A percentile compares a stretch with the other conserved stretches of the same genome.
Conservation (phyloP, 179 eudicot species). For the Beta macrorhiza region DNA sequence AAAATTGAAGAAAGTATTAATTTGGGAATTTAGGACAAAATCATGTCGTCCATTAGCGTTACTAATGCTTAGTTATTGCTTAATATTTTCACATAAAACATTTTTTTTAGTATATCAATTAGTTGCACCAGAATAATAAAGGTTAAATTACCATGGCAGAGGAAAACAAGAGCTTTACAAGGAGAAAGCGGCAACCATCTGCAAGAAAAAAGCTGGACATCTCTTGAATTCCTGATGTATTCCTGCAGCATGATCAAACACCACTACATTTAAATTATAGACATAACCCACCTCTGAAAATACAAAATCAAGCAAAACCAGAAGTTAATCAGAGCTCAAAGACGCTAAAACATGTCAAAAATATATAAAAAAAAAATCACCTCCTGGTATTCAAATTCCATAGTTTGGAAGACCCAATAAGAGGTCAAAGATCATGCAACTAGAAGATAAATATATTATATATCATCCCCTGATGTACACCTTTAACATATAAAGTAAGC, state of each 20-base stretch:
- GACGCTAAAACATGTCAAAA: background rate
- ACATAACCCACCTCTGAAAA: slow-evolving; percentile 9
- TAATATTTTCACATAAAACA: too few species aligned
- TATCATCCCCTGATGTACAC: background rate
- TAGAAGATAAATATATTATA: background rate
- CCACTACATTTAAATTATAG: slow-evolving; percentile 1
- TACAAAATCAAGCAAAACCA: background rate
- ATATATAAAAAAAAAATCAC: slow-evolving; percentile 27
- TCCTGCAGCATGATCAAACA: slow-evolving; percentile 37
- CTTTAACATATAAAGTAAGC: background rate
- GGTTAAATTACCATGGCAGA: slow-evolving; percentile 71
- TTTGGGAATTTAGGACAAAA: background rate
- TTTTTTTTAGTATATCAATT: too few species aligned
- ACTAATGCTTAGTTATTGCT: too few species aligned
- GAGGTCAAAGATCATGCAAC: background rate
- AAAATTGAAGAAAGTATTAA: too few species aligned
- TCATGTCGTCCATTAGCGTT: too few species aligned
- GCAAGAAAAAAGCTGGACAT: slow-evolving; percentile 84
- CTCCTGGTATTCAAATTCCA: slow-evolving; percentile 75
- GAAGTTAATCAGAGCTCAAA: slow-evolving; percentile 2
- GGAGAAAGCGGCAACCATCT: slow-evolving; percentile 88
- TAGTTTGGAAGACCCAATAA: slow-evolving; percentile 18
- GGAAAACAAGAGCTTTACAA: slow-evolving; percentile 89
- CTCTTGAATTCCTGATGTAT: slow-evolving; percentile 68
- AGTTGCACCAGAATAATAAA: background rate